These are phyloP conservation scores for Boletus rubropictus DNA, from an alignment of 768 basidiomycete genomes.

Conservation along the genomic window DNA sequence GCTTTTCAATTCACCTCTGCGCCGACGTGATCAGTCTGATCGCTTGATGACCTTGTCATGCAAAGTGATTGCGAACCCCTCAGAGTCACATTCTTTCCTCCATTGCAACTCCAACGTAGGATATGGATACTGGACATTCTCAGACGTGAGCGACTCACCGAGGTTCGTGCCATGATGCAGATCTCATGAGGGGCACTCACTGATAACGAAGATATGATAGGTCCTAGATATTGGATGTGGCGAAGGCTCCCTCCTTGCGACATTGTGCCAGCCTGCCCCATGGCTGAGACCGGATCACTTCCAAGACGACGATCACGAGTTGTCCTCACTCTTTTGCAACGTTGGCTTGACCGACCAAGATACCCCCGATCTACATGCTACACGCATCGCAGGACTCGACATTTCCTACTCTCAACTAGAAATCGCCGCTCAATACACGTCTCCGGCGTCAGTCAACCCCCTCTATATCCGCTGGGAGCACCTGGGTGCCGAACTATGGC, in stretches of 20 bases:
- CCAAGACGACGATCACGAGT: constrained; percentile 18
- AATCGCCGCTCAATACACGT: constrained; percentile 45
- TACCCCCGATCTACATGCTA: constrained; percentile 53
- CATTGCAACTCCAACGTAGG: constrained; percentile 59
- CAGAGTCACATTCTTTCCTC: constrained; percentile 61
- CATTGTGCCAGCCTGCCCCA: constrained; percentile 69
- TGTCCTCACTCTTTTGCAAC: constrained; percentile 17
- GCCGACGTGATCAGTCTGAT: constrained; percentile 5
- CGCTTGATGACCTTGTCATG: constrained; percentile 15
- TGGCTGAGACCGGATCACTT: constrained; percentile 44
- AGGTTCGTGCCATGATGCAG: constrained; percentile 34
- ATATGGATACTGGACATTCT: constrained; percentile 67
- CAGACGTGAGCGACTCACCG: constrained; percentile 48
- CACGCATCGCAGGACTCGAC: constrained; percentile 64
- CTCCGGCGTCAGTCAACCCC: constrained; percentile 33
- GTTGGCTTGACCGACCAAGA: constrained; percentile 32
- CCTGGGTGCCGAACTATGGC: constrained; percentile 61
- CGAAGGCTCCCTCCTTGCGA: constrained; percentile 64
- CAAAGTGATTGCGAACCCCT: constrained; percentile 20
- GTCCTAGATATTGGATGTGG: constrained; percentile 84
- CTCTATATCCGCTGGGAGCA: constrained; percentile 61
- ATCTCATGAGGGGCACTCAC: neutral
- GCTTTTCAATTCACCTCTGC: neutral
- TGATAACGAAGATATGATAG: constrained; percentile 38
- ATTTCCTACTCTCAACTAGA: constrained; percentile 48